phyloP scores from a whole-genome alignment of 2,329 filamentous ascomycete genomes.

The Immersiporthe knoxdaviesiana region DNA sequence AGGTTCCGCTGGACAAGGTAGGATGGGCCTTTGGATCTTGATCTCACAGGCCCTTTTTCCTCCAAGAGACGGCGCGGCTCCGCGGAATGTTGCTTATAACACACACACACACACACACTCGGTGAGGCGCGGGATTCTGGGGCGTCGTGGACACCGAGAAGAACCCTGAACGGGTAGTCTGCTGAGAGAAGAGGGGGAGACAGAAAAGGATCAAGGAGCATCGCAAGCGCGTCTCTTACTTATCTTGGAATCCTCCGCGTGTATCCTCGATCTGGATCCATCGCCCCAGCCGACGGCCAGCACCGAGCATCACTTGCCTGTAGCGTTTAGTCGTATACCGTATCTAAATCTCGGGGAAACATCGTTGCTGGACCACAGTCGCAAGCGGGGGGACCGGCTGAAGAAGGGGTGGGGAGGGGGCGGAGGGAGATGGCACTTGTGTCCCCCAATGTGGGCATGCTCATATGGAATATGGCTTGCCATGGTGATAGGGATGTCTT shows the following conservation, averaged over 20 bases:
- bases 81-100: background rate
- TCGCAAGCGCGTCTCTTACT: background rate
- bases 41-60: background rate
- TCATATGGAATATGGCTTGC: background rate
- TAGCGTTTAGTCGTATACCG: background rate
- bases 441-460: background rate
- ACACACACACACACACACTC: background rate
- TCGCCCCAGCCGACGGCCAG: background rate
- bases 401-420: background rate
- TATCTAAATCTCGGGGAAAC: background rate
- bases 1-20: background rate
- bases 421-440: background rate
- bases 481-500: background rate
- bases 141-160: constrained; percentile 3
- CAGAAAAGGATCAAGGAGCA: background rate
- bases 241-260: background rate
- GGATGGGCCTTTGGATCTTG: background rate
- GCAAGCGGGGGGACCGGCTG: background rate
- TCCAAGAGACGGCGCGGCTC: background rate
- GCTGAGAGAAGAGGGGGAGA: background rate
- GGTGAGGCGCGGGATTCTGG: background rate
- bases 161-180: background rate
- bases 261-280: background rate
- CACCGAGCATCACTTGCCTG: background rate
- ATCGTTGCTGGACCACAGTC: background rate